phyloP scores from a whole-genome alignment of 2,329 filamentous ascomycete genomes.

The Hymenoscyphus salicellus region DNA sequence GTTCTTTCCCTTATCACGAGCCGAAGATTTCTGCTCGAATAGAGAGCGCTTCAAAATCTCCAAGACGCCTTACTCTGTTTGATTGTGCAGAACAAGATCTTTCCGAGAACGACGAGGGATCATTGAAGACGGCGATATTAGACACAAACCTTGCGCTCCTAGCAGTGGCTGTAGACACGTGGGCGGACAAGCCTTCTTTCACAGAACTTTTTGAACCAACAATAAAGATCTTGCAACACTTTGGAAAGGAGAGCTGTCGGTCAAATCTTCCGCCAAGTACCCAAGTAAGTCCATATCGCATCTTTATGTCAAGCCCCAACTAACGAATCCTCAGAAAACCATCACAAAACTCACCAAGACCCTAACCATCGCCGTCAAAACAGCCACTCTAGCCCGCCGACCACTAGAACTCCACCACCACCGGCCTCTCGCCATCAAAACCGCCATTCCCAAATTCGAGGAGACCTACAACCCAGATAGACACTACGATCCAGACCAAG shows the following conservation, averaged over 20 bases:
- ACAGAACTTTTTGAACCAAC: conserved; percentile 72
- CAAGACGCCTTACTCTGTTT: conserved; percentile 56
- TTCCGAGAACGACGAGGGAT: conserved; percentile 27
- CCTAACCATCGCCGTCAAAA: conserved; percentile 53
- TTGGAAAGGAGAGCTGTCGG: conserved; percentile 53
- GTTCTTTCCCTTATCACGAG: conserved; percentile 60
- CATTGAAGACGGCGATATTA: conserved; percentile 57
- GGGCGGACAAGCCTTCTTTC: conserved; percentile 72
- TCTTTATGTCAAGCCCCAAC: conserved; percentile 1
- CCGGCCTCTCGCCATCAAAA: conserved; percentile 81
- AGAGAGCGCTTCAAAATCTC: conserved; percentile 40
- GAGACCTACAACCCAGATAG: conserved; percentile 90
- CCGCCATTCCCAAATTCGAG: conserved; percentile 89
- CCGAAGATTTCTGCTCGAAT: conserved; percentile 52
- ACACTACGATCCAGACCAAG: conserved; percentile 94
- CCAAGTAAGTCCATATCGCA: conserved; percentile 23
- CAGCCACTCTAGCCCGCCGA: conserved; percentile 65
- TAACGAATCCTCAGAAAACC: conserved; percentile 27
- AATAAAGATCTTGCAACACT: conserved; percentile 55
- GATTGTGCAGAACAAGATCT: conserved; percentile 48
- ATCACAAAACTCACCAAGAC: conserved; percentile 36
- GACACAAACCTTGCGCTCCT: conserved; percentile 64
- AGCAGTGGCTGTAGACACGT: conserved; percentile 66
- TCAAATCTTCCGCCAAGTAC: conserved; percentile 46
- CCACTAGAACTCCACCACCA: conserved; percentile 89